Evolutionary conservation across 345 rosid genomes (phyloP).

Genomic region (Hibiscus trionum): DNA sequence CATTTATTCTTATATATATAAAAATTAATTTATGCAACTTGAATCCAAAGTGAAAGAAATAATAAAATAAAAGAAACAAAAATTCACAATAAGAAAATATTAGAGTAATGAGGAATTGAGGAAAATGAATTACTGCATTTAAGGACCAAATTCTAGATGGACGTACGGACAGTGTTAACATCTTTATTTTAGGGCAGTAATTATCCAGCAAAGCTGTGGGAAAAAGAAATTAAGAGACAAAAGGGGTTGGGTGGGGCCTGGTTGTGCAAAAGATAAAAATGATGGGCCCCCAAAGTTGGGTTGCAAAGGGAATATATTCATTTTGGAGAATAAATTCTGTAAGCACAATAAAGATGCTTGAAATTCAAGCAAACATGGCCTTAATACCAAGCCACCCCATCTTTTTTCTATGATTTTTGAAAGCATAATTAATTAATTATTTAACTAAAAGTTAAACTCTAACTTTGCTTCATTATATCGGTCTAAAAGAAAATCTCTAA

Average conservation of each 20-base stretch:
- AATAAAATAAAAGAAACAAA: too few relatives aligned
- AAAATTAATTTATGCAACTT: too few relatives aligned
- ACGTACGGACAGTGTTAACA: too few relatives aligned
- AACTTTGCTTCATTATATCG: constrained; percentile 37
- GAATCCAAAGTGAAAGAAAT: too few relatives aligned
- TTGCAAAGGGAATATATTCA: constrained; percentile 71
- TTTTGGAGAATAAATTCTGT: constrained; percentile 55
- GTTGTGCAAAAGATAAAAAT: constrained; percentile 10
- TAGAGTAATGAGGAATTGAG: too few relatives aligned
- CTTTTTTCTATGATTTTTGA: constrained; percentile 31
- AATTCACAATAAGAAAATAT: too few relatives aligned
- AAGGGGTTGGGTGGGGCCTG: constrained; percentile 3
- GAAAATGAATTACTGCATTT: too few relatives aligned
- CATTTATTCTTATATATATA: too few relatives aligned
- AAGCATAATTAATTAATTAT: constrained; percentile 9
- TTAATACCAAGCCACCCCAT: constrained; percentile 41
- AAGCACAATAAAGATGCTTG: constrained; percentile 73
- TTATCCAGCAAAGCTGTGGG: too few relatives aligned
- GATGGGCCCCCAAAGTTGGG: constrained; percentile 30
- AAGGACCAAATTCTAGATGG: too few relatives aligned
- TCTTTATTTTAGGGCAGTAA: too few relatives aligned
- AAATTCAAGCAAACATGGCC: constrained; percentile 74
- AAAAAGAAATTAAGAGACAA: constrained; percentile 3
- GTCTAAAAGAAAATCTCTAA: constrained; percentile 24
- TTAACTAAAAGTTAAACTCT: constrained; percentile 49